Conservation (phyloP, 192 early-diverging fungal species). For the Cetraspora pellucida region DNA sequence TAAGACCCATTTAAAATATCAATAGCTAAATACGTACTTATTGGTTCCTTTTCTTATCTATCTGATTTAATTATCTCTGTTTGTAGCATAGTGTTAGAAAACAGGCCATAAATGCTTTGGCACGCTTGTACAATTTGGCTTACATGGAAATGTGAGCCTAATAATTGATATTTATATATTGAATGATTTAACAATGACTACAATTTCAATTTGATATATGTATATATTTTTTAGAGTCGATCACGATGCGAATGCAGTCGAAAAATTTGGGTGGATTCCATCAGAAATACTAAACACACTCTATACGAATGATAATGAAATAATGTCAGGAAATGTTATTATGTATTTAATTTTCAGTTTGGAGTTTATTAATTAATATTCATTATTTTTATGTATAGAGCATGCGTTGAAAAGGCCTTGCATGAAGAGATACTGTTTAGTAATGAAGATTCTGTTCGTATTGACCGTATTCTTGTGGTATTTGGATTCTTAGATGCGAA, state of each 20-base stretch:
- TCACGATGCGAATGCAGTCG: conserved; percentile 55
- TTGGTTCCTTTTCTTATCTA: no score
- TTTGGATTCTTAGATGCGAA: conserved; percentile 63
- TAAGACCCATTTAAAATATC: conserved; percentile 26
- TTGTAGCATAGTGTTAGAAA: conserved; percentile 57
- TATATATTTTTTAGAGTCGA: conserved; percentile 35
- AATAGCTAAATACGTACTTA: neutral
- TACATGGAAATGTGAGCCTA: conserved; percentile 68
- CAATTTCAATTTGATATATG: neutral
- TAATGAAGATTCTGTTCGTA: conserved; percentile 54
- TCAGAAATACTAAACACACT: conserved; percentile 77
- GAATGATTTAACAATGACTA: neutral
- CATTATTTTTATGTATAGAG: conserved; percentile 35
- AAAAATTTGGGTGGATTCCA: conserved; percentile 84
- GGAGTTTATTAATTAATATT: neutral
- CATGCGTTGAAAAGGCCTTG: conserved; percentile 63
- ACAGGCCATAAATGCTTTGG: conserved; percentile 75
- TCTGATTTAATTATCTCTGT: neutral
- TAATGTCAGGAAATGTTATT: conserved; percentile 54
- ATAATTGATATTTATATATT: neutral
- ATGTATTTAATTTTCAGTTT: neutral
- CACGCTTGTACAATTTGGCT: conserved; percentile 71
- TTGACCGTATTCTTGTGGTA: conserved; percentile 71
- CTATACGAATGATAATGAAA: conserved; percentile 84
- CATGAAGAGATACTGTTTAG: conserved; percentile 64